Base-by-base conservation (phyloP, 495 filamentous ascomycete species). In the Xylaria palmicola region DNA sequence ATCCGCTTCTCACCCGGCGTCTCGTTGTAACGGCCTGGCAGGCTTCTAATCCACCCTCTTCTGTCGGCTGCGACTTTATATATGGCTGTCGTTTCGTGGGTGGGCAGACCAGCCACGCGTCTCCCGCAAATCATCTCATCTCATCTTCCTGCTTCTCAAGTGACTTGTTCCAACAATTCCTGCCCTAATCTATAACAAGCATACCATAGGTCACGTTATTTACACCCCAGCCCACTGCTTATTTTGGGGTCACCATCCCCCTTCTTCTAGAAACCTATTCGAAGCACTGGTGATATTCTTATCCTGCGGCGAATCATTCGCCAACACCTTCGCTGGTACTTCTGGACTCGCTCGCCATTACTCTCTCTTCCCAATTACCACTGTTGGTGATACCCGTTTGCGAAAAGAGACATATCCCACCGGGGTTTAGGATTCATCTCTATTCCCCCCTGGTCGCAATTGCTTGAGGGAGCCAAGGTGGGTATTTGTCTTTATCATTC, bases 41-140 rank as follows among this genome's bases (percentile, higher is more conserved):
- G 12, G 32, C 49, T 34, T 17, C 49, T 8, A 12, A 37, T 5
- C 4, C 27, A 29, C 24, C 17, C 24, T 50, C 34, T 17, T 50
- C 17, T 30, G 34, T 48, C 45, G 22, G 55, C 7, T 13, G 37
- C 22, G 56, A 24, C 22, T 13, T 50, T 40, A 26, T 30, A 59
- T 50, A n/a, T 59, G 5, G n/a, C n/a, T 27, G 20, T 24, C 32
- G 30, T 30, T 49, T 32, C 24, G 44, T 30, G 34, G 34, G 32
- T 39, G 43, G 54, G 40, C 22, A 30, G 26, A 45, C 44, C 26
- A 15, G 8, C 29, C 44, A 50, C 40, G 19, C 56, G n/a, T n/a
- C 56, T 50, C 22, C 32, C 47, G 36, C 34, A n/a, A 40, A 59
- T 59, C 56, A 49, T 59, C 34, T 54, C 19, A 40, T 29, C 34